Evolutionary conservation across 768 basidiomycete genomes (phyloP).

Genomic region (Sarcodon aspratus): DNA sequence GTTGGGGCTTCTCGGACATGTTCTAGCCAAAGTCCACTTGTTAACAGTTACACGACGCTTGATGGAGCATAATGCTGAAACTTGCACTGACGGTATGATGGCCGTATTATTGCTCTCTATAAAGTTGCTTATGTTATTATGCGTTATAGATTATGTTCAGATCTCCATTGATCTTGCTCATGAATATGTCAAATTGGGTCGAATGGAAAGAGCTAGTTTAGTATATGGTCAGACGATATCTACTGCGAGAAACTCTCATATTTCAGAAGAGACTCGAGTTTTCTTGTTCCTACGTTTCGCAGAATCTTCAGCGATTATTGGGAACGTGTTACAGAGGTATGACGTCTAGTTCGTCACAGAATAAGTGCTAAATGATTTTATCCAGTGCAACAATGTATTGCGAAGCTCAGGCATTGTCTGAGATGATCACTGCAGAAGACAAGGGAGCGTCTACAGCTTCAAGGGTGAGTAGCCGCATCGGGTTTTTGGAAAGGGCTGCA

Average conservation of each 20-base stretch:
- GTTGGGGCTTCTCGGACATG: slow-evolving; percentile 58
- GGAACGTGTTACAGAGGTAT: slow-evolving; percentile 52
- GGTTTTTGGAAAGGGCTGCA: slow-evolving; percentile 56
- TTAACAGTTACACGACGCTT: slow-evolving; percentile 55
- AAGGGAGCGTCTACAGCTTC: slow-evolving; percentile 38
- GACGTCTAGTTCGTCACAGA: background rate
- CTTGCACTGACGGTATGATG: background rate
- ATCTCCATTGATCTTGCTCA: slow-evolving; percentile 64
- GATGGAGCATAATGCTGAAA: slow-evolving; percentile 27
- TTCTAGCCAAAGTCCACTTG: slow-evolving; percentile 53
- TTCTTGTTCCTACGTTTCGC: slow-evolving; percentile 56
- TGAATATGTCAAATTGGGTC: slow-evolving; percentile 75
- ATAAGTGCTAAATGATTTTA: background rate
- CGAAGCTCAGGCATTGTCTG: slow-evolving; percentile 44
- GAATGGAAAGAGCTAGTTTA: slow-evolving; percentile 47
- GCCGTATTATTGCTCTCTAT: slow-evolving; percentile 8
- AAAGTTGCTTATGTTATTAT: background rate
- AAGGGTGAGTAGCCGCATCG: slow-evolving; percentile 48
- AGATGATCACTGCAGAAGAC: slow-evolving; percentile 28
- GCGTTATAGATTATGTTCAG: slow-evolving; percentile 42
- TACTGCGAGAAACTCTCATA: slow-evolving; percentile 28
- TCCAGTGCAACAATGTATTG: slow-evolving; percentile 40
- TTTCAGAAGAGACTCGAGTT: slow-evolving; percentile 40
- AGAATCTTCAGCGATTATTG: slow-evolving; percentile 48
- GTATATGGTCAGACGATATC: slow-evolving; percentile 53